phyloP scores from a whole-genome alignment of 2,329 filamentous ascomycete genomes.

The Cordyceps sp. region DNA sequence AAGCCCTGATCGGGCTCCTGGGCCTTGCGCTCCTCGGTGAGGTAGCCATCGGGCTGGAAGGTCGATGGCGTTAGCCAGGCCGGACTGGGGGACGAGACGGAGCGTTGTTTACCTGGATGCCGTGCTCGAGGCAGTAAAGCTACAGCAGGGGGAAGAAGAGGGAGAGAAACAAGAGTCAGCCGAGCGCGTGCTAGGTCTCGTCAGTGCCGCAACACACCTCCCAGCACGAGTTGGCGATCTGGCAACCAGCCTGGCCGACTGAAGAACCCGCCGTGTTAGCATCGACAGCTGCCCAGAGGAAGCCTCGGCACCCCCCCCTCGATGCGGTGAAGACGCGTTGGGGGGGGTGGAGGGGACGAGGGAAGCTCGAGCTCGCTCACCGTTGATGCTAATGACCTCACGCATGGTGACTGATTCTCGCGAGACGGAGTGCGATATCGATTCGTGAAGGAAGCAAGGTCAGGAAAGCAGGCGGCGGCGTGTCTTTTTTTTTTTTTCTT shows the following conservation, averaged over 20 bases:
- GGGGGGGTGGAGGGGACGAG: conserved; percentile 12
- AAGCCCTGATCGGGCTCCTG: conserved; percentile 91
- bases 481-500: conserved; percentile 3
- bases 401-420: conserved; percentile 54
- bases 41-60: conserved; percentile 82
- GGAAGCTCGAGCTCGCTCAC: conserved; percentile 54
- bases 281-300: no score
- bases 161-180: background rate
- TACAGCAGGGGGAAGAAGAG: conserved; percentile 23
- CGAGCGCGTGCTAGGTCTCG: background rate
- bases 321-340: conserved; percentile 4
- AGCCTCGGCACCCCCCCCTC: no score
- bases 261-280: conserved; percentile 39
- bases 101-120: conserved; percentile 62
- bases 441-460: conserved; percentile 7
- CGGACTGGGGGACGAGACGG: background rate
- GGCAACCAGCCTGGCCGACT: conserved; percentile 99
- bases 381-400: conserved; percentile 99
- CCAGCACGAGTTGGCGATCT: conserved; percentile 99
- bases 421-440: conserved; percentile 3
- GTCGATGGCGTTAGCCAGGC: conserved; percentile 3
- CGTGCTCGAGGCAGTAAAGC: conserved; percentile 99
- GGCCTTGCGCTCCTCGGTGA: conserved; percentile 94
- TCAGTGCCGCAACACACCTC: conserved; percentile 54
- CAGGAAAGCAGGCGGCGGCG: conserved; percentile 7